Base-by-base conservation (phyloP, 306 rosid species). In the Trifolium repens region DNA sequence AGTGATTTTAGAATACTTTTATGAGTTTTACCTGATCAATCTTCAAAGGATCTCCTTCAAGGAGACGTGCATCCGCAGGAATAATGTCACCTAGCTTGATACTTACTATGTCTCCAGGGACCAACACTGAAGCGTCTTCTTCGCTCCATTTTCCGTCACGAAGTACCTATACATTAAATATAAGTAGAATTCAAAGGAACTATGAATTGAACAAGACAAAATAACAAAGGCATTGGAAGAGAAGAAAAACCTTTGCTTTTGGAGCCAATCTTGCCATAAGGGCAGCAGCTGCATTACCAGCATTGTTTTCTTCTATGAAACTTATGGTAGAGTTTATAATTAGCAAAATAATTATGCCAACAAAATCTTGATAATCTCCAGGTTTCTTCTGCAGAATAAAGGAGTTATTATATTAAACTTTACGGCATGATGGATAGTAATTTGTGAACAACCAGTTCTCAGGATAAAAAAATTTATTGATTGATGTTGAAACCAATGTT, bases 231-330 rank as follows among this genome's bases (percentile, higher is more conserved):
- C 13, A 73, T 22, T 19, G n/a, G 22, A 75, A 74, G 74, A 37
- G 55, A 67, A 44, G 17, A 67, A 50, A 2, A 27, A 87, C 93
- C 93, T 88, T 91, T 50, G 93, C 88, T 82, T 91, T 87, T 19
- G 93, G 93, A 19, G 85, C 81, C 62, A 71, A 71, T 76, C 85
- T 81, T n/a, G 85, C 78, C 85, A 81, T 81, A 54, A 81, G 81
- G 19, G 96, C 90, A 2, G 93, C 87, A 9, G 96, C 96, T 64
- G 96, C 96, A 80, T 91, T 88, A 19, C 96, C 93, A 74, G 96
- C 93, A 50, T 91, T 91, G 69, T 91, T 91, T 79, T 91, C 96
- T 86, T 91, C 96, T 22, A 87, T 77, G 73, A 88, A 91, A 85
- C 91, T 91, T 47, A 91, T 87, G 85, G 93, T 88, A 17, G 96